These are phyloP conservation scores for Erythrophleum fordii DNA, from an alignment of 306 rosid genomes.

Conservation along the genomic window DNA sequence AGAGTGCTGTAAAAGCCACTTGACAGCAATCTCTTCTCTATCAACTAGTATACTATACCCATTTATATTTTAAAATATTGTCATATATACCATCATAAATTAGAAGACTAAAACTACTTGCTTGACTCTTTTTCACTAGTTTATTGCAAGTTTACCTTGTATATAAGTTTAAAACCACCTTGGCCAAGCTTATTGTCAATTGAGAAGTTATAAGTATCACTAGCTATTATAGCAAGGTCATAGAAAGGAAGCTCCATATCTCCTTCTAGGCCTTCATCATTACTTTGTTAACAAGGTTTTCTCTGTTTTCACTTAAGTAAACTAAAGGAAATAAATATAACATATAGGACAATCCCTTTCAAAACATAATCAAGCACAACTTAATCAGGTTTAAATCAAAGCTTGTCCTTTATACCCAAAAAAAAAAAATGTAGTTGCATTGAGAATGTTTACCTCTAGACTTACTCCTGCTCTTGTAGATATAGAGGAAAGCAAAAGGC, in stretches of 20 bases:
- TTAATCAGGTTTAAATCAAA: too few relatives aligned
- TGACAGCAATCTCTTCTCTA: constrained; percentile 34
- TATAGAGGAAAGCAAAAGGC: too few relatives aligned
- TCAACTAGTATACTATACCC: not conserved
- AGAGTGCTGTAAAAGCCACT: not conserved
- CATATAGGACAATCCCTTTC: too few relatives aligned
- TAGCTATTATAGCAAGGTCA: constrained; percentile 36
- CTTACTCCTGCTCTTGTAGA: too few relatives aligned
- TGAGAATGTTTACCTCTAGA: too few relatives aligned
- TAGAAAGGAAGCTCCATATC: constrained; percentile 56
- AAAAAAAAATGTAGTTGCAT: too few relatives aligned
- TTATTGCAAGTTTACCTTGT: constrained; percentile 44
- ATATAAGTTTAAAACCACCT: constrained; percentile 68
- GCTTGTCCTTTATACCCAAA: too few relatives aligned
- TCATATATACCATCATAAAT: too few relatives aligned
- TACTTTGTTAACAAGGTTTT: not conserved
- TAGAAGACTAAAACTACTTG: not conserved
- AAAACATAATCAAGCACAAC: too few relatives aligned
- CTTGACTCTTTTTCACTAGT: not conserved
- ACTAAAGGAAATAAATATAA: too few relatives aligned
- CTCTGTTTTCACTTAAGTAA: too few relatives aligned
- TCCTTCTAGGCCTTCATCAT: constrained; percentile 28
- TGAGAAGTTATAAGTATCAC: constrained; percentile 57
- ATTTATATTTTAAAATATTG: not conserved
- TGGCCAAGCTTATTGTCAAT: constrained; percentile 50